Percentiles rank a stretch among this genome's conserved stretches.
Conservation (phyloP, 352 stramenopile genomes). For the Phytophthora macrochlamydospora region DNA sequence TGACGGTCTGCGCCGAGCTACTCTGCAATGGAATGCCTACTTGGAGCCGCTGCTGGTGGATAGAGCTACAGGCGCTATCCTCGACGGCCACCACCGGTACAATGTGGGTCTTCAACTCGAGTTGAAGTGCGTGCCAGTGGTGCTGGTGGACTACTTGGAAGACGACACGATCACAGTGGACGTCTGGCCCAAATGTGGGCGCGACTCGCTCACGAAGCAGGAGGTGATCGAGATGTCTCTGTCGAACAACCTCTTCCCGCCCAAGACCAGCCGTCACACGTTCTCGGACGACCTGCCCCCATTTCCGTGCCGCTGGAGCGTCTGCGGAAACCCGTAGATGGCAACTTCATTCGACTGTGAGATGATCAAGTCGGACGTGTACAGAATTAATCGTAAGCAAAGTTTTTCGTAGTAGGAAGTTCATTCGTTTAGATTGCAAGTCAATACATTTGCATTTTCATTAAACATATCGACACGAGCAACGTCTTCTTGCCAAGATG, state of each 20-base stretch:
- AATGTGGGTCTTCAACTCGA: slow-evolving; percentile 76
- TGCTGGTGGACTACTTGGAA: slow-evolving; percentile 85
- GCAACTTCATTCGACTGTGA: slow-evolving; percentile 42
- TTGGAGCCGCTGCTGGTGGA: slow-evolving; percentile 86
- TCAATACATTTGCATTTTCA: slow-evolving; percentile 1
- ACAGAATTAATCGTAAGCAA: not conserved
- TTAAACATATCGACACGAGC: not conserved
- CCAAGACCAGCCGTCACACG: slow-evolving; percentile 87
- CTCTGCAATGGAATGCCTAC: slow-evolving; percentile 80
- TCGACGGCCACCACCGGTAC: slow-evolving; percentile 87
- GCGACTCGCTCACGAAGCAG: slow-evolving; percentile 80
- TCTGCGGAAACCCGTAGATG: slow-evolving; percentile 48
- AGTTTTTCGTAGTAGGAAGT: not conserved
- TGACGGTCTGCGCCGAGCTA: slow-evolving; percentile 78
- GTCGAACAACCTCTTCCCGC: slow-evolving; percentile 82
- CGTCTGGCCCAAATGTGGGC: slow-evolving; percentile 85
- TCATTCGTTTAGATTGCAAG: not conserved
- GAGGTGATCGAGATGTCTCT: slow-evolving; percentile 87
- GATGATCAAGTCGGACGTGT: slow-evolving; percentile 4
- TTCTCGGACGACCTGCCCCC: slow-evolving; percentile 86
- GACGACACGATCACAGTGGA: slow-evolving; percentile 87
- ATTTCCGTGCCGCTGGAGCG: slow-evolving; percentile 79
- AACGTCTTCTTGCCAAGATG: too few relatives aligned
- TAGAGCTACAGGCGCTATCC: slow-evolving; percentile 68
- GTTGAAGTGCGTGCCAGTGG: slow-evolving; percentile 70